phyloP scores from a whole-genome alignment of 2,329 filamentous ascomycete genomes.

The Talaromyces verruculosus region DNA sequence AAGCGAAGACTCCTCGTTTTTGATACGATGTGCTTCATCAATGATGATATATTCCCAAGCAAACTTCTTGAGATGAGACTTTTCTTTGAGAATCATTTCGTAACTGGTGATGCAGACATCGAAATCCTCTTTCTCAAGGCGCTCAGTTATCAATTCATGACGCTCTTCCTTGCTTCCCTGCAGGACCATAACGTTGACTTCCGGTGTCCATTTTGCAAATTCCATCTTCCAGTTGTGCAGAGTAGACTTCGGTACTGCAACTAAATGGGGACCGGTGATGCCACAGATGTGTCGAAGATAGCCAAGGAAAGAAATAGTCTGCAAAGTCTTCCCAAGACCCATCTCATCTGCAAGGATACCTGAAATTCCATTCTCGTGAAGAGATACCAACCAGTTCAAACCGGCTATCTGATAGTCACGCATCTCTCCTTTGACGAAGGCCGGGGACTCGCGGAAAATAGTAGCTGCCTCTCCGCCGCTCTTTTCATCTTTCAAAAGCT shows the following conservation, averaged over 20 bases:
- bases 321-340: slow-evolving; percentile 95
- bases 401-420: slow-evolving; percentile 95
- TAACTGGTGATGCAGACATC: slow-evolving; percentile 98
- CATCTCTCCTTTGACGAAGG: slow-evolving; percentile 86
- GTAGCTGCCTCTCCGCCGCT: slow-evolving; percentile 81
- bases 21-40: slow-evolving; percentile 97
- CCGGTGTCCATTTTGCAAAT: slow-evolving; percentile 90
- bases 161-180: slow-evolving; percentile 96
- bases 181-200: slow-evolving; percentile 88
- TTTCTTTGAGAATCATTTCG: slow-evolving; percentile 97
- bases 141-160: slow-evolving; percentile 80
- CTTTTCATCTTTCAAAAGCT: slow-evolving; percentile 81
- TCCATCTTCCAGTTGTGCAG: slow-evolving; percentile 98
- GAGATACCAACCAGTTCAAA: slow-evolving; percentile 94
- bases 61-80: slow-evolving; percentile 92
- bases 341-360: slow-evolving; percentile 98
- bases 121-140: slow-evolving; percentile 90
- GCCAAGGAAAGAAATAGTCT: slow-evolving; percentile 94
- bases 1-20: slow-evolving; percentile 96
- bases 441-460: slow-evolving; percentile 88
- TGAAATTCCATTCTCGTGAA: slow-evolving; percentile 98
- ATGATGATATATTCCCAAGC: slow-evolving; percentile 99
- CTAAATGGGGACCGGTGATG: slow-evolving; percentile 85
- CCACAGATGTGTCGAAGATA: slow-evolving; percentile 89
- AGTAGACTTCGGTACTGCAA: slow-evolving; percentile 93